These are phyloP conservation scores for Delphinella strobiligena DNA, from an alignment of 2,329 filamentous ascomycete genomes.

Conservation along the genomic window DNA sequence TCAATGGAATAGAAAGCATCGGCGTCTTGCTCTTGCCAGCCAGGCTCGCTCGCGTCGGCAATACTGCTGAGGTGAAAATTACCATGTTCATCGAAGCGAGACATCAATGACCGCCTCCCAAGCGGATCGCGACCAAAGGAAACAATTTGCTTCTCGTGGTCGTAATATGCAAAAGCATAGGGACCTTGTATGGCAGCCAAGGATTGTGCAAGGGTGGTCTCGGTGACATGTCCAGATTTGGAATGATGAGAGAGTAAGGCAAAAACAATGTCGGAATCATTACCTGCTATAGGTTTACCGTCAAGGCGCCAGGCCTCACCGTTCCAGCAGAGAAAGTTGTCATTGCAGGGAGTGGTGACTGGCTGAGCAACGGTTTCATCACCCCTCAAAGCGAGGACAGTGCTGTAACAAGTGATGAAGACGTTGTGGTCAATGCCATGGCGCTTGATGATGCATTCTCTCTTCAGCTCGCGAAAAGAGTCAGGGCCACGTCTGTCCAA, in stretches of 20 bases:
- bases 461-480: constrained; percentile 7
- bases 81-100: constrained; percentile 35
- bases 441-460: background rate
- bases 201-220: constrained; percentile 5
- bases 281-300: constrained; percentile 49
- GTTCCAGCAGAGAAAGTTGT: constrained; percentile 84
- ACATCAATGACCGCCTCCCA: constrained; percentile 71
- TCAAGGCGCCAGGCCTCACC: constrained; percentile 82
- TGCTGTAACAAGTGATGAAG: constrained; percentile 57
- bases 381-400: constrained; percentile 83
- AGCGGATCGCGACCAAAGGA: constrained; percentile 82
- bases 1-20: constrained; percentile 66
- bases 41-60: constrained; percentile 38
- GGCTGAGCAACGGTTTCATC: constrained; percentile 61
- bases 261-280: constrained; percentile 67
- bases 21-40: constrained; percentile 73
- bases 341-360: constrained; percentile 43
- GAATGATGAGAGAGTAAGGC: constrained; percentile 34
- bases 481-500: constrained; percentile 21
- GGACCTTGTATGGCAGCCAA: constrained; percentile 44
- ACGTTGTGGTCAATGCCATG: constrained; percentile 2
- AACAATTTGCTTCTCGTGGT: constrained; percentile 47
- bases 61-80: constrained; percentile 59
- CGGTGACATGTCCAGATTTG: background rate
- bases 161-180: constrained; percentile 79